These are phyloP conservation scores for Phialophora verrucosa DNA, from an alignment of 2,329 filamentous ascomycete species.

Conservation along the genomic window DNA sequence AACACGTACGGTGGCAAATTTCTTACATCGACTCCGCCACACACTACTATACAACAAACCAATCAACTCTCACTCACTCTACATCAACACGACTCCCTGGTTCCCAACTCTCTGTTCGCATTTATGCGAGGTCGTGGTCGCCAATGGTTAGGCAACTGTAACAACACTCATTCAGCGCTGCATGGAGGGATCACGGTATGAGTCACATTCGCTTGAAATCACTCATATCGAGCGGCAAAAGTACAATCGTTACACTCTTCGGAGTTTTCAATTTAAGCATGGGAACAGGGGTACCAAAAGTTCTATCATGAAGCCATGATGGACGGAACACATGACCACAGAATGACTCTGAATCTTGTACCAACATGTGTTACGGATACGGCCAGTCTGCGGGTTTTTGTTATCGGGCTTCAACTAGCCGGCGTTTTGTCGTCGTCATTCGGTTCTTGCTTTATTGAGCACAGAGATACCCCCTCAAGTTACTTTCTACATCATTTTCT, in stretches of 20 bases:
- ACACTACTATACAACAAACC: slow-evolving; percentile 4
- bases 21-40: slow-evolving; percentile 24
- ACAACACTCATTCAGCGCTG: slow-evolving; percentile 24
- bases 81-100: slow-evolving; percentile 13
- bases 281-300: slow-evolving; percentile 18
- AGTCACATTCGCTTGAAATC: slow-evolving; percentile 24
- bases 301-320: slow-evolving; percentile 28
- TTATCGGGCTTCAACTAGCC: not conserved
- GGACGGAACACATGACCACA: slow-evolving; percentile 24
- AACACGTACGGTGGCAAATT: slow-evolving; percentile 24
- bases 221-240: slow-evolving; percentile 7
- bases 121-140: slow-evolving; percentile 14
- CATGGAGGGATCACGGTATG: slow-evolving; percentile 20
- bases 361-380: slow-evolving; percentile 17
- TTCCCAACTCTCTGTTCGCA: not conserved
- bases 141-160: slow-evolving; percentile 27
- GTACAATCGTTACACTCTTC: slow-evolving; percentile 15
- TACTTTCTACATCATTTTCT: not conserved
- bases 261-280: slow-evolving; percentile 21
- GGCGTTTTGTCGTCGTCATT: slow-evolving; percentile 7
- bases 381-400: slow-evolving; percentile 13
- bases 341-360: slow-evolving; percentile 26
- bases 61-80: slow-evolving; percentile 5
- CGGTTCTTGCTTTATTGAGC: slow-evolving; percentile 12
- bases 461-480: slow-evolving; percentile 22